Evolutionary conservation across 768 basidiomycete genomes (phyloP).

Genomic region (Leccinum arenicola): DNA sequence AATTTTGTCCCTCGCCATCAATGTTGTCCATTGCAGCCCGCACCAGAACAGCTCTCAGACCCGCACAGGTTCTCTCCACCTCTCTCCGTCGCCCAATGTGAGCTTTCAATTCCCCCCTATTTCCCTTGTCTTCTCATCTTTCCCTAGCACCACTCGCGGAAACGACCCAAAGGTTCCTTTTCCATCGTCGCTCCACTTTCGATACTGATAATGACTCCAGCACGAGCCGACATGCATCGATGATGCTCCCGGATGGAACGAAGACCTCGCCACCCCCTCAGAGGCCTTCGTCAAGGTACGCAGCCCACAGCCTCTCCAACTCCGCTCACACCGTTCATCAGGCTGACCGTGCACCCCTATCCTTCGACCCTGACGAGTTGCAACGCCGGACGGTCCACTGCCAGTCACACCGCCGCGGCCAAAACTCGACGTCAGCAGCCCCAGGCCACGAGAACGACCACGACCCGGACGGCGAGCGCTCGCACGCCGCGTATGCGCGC

Average conservation of each 20-base stretch:
- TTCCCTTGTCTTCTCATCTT: slow-evolving; percentile 3
- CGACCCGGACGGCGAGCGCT: slow-evolving; percentile 17
- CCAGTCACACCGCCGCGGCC: slow-evolving; percentile 2
- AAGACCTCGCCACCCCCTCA: slow-evolving; percentile 57
- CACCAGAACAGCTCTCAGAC: neutral
- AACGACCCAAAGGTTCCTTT: slow-evolving; percentile 50
- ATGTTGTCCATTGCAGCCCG: slow-evolving; percentile 11
- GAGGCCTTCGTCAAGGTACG: slow-evolving; percentile 67
- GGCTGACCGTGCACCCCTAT: slow-evolving; percentile 24
- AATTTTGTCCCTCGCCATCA: slow-evolving; percentile 1
- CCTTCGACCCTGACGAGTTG: slow-evolving; percentile 19
- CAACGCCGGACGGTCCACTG: slow-evolving; percentile 22
- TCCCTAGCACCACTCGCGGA: slow-evolving; percentile 50
- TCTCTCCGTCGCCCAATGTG: slow-evolving; percentile 4
- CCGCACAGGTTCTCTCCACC: neutral
- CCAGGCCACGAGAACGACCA: no score
- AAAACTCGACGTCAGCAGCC: neutral
- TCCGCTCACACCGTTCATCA: neutral
- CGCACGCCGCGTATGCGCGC: slow-evolving; percentile 28
- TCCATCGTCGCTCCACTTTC: neutral
- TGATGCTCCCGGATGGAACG: slow-evolving; percentile 73
- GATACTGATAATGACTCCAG: slow-evolving; percentile 22
- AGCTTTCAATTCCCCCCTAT: neutral
- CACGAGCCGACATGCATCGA: slow-evolving; percentile 50
- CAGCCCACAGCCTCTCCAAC: no score